These are phyloP conservation scores for Cryptosporidium parvum DNA, from an alignment of 169 alveolate genomes.

Conservation along the genomic window DNA sequence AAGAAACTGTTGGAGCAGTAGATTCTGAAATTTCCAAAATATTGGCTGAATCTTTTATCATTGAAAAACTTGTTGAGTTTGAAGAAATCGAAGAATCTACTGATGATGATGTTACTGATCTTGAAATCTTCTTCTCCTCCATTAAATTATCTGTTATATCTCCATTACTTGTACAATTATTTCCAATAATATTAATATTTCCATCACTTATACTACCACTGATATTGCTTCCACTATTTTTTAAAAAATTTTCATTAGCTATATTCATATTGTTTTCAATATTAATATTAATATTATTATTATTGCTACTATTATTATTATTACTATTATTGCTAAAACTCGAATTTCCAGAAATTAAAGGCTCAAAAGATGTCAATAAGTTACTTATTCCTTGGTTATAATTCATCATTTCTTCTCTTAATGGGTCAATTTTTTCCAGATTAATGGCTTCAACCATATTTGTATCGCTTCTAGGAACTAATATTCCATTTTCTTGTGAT, in stretches of 20 bases:
- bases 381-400: background rate
- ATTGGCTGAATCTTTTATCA: conserved; percentile 5
- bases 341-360: background rate
- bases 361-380: conserved; percentile 5
- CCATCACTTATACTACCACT: background rate
- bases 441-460: background rate
- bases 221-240: background rate
- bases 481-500: conserved; percentile 2
- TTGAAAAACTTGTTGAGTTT: conserved; percentile 25
- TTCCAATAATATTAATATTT: background rate
- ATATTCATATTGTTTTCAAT: background rate
- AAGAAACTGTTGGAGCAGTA: conserved; percentile 28
- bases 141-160: background rate
- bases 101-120: conserved; percentile 61
- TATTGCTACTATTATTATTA: background rate
- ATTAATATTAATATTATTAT: background rate
- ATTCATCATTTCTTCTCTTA: background rate
- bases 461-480: background rate
- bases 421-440: background rate
- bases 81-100: conserved; percentile 29
- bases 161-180: background rate
- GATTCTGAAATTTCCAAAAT: conserved; percentile 29
- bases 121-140: conserved; percentile 5
- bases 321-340: background rate
- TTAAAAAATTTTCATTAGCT: background rate